These are phyloP conservation scores for Nicotiana knightiana DNA, from an alignment of 257 asterid species.

Conservation along the genomic window DNA sequence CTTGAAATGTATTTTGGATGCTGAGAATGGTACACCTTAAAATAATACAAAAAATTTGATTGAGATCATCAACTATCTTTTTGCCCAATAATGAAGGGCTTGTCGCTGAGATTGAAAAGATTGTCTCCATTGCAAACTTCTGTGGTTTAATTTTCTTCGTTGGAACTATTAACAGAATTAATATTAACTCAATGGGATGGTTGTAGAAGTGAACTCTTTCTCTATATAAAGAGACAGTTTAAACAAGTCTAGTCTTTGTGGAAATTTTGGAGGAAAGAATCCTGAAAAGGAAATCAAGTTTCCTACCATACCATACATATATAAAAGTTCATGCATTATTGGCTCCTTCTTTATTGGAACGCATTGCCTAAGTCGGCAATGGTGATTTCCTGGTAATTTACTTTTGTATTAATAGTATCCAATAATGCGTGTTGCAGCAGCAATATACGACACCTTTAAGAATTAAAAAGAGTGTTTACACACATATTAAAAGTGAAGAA, in stretches of 20 bases:
- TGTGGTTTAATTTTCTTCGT: neutral
- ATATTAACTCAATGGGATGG: neutral
- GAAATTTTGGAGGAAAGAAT: neutral
- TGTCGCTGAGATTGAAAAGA: neutral
- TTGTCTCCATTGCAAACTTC: conserved; percentile 7
- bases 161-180: neutral
- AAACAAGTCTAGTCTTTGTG: neutral
- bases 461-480: neutral
- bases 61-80: conserved; percentile 16
- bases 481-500: neutral
- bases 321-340: neutral
- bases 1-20: conserved; percentile 21
- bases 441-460: neutral
- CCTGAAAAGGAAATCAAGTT: neutral
- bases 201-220: neutral
- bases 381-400: neutral
- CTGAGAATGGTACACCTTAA: conserved; percentile 20
- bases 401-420: neutral
- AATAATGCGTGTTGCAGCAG: neutral
- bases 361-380: neutral
- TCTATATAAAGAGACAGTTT: neutral
- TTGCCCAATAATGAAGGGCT: conserved; percentile 12
- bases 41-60: conserved; percentile 20
- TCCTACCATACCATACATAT: neutral
- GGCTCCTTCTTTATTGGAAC: neutral